Evolutionary conservation across 2,329 filamentous ascomycete species (phyloP), one percentile per base, ranked within the genome.

Genomic region (Claviceps capensis): DNA sequence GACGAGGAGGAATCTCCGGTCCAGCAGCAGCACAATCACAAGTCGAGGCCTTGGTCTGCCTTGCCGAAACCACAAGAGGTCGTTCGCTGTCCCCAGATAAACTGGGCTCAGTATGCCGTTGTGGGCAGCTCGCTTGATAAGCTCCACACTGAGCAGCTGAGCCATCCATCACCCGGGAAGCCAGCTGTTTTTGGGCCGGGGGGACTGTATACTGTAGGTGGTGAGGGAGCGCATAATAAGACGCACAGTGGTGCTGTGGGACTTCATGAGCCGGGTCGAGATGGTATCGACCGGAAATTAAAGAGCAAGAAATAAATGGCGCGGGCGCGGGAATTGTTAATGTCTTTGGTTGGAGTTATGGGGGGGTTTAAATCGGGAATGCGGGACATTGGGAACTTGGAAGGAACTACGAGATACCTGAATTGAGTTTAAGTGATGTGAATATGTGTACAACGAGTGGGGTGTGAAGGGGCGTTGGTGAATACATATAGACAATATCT

Each of bases 101-200:
- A 96, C 71, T 97, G 91, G 91, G 81, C 83, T 13, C 90, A 95
- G 63, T 97, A 97, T 66, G 87, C 88, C 59, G 76, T 96, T n/a
- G 82, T 93, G 3, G 90, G 88, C 48, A 64, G 68, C 22, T 81
- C 87, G 1, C 74, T 96, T 38, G 88, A 96, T 66, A 86, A 82
- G 64, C 73, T 96, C 56, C 90, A 96, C 65, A 78, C 81, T 49
- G 86, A 95, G 62, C 89, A 96, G 68, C 70, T 82, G 50, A 69
- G 72, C 48, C 77, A 79, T 51, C 89, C 88, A 1, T 70, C 68
- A 8, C 72, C 76, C 42, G 80, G 80, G 1, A 65, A 64, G 14
- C 81, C 80, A 0, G 75, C 74, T 17, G 61, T 61, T 6, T 57
- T 71, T 23, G 66, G 65, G 5, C 52, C 69, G 7, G 69, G 68